phyloP scores from a whole-genome alignment of 2,329 filamentous ascomycete species.

The Penicillium capsulatum region DNA sequence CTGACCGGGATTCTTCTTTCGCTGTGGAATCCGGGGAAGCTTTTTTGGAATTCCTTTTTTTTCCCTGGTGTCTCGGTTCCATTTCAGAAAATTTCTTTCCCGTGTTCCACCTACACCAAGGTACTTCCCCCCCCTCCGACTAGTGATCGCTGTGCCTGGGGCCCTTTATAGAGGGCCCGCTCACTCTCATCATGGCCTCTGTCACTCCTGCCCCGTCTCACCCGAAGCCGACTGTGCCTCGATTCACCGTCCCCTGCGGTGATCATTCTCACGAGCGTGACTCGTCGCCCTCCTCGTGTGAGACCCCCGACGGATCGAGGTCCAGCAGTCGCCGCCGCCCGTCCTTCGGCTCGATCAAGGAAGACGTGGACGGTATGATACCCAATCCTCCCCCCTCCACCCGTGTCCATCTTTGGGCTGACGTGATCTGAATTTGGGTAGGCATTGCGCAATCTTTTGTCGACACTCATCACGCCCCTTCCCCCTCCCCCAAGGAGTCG shows the following conservation, averaged over 20 bases:
- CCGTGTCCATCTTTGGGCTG: conserved; percentile 1
- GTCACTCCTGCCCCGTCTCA: conserved; percentile 22
- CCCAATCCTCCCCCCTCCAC: background rate
- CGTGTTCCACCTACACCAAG: conserved; percentile 10
- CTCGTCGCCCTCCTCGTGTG: conserved; percentile 33
- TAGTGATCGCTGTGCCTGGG: conserved; percentile 9
- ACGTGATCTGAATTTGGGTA: conserved; percentile 13
- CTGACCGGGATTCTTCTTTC: conserved; percentile 20
- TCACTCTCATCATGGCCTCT: conserved; percentile 29
- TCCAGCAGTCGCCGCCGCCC: conserved; percentile 39
- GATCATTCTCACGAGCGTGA: conserved; percentile 28
- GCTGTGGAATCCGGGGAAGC: conserved; percentile 31
- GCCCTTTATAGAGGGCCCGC: conserved; percentile 27
- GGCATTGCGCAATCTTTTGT: conserved; percentile 45
- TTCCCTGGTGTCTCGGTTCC: conserved; percentile 1
- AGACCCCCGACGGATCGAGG: conserved; percentile 35
- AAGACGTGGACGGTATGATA: conserved; percentile 37
- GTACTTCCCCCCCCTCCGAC: conserved; percentile 7
- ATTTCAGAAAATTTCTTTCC: conserved; percentile 7
- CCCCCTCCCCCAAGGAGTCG: conserved; percentile 25
- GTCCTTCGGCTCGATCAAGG: conserved; percentile 44
- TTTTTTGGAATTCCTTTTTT: conserved; percentile 14
- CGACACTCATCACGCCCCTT: conserved; percentile 34
- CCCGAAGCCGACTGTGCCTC: conserved; percentile 24
- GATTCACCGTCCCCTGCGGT: conserved; percentile 21